Base-by-base conservation (phyloP, 73 alveolate species). In the Tetrahymena elliotti region DNA sequence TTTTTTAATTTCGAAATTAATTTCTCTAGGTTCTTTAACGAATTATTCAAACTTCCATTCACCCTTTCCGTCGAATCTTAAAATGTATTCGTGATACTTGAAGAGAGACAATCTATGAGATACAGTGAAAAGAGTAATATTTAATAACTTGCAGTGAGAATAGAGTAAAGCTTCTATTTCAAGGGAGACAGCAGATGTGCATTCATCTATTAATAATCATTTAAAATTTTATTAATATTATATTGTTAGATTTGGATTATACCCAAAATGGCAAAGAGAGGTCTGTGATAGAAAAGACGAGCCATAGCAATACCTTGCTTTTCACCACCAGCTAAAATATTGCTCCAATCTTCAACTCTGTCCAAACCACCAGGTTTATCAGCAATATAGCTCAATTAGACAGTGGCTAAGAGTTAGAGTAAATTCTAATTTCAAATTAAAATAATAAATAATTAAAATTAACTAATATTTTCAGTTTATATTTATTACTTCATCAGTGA, bases 271-370 rank as follows among this genome's bases (percentile, higher is more conserved):
- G 99, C 99, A 84, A 97, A 98, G 33, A 96, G 94, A 37, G 99
- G 99, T 94, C 93, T 97, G 97, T 98, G 99, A 93, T 98, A 98
- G 97, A 98, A 95, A 47, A 98, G 95, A 94, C 99, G 96, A 39
- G 99, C 99, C 99, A 98, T 98, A 92, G 99, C 99, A 40, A 98
- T 97, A 95, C 99, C 96, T 95, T 98, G 98, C 93, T 98, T 98
- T 94, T 98, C 99, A 20, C 99, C 99, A 53, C 99, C 99, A 52
- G 98, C 94, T 93, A 98, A 96, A 6, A 97, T 98, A 84, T 98
- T 99, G 93, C 97, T 97, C 99, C 99, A 98, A 95, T 98, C 99
- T 38, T 96, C 95, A 34, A 52, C 93, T 54, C 93, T 94, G 83
- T 97, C 98, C 96, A 96, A 98, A 33, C 98, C 98, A 36, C 99